phyloP scores from a whole-genome alignment of 768 basidiomycete genomes.

The Collybia nuda region DNA sequence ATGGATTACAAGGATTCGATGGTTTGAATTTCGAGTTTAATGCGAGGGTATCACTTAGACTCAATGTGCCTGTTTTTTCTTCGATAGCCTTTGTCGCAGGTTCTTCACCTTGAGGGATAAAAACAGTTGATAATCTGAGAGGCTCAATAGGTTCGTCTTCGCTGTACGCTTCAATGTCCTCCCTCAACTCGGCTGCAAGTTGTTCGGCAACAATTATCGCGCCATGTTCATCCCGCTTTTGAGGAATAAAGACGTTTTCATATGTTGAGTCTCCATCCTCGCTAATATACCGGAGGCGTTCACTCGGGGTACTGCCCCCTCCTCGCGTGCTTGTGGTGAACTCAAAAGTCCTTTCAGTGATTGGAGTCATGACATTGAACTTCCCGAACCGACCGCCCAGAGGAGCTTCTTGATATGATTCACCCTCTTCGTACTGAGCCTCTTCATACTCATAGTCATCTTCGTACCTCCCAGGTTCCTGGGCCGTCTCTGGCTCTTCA shows the following conservation, averaged over 20 bases:
- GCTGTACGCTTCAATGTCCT: conserved; percentile 30
- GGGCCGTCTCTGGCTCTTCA: conserved; percentile 30
- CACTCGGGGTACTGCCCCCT: conserved; percentile 37
- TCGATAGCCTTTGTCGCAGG: conserved; percentile 38
- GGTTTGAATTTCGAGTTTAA: conserved; percentile 66
- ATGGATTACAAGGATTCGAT: conserved; percentile 88
- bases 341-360: conserved; percentile 92
- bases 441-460: conserved; percentile 31
- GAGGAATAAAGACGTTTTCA: conserved; percentile 26
- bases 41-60: conserved; percentile 62
- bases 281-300: conserved; percentile 15
- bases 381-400: conserved; percentile 76
- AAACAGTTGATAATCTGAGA: conserved; percentile 23
- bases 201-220: conserved; percentile 54
- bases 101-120: conserved; percentile 20
- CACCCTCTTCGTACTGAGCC: conserved; percentile 36
- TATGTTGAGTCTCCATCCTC: conserved; percentile 17
- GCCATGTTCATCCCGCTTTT: conserved; percentile 37
- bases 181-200: conserved; percentile 49
- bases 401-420: conserved; percentile 48
- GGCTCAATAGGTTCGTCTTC: conserved; percentile 29
- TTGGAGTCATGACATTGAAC: conserved; percentile 96
- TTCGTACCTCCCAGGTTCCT: conserved; percentile 28
- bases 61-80: conserved; percentile 64
- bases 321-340: conserved; percentile 63